Base-by-base conservation (phyloP, 1,284 basidiomycete species). In the Cutaneotrichosporon dermatis region DNA sequence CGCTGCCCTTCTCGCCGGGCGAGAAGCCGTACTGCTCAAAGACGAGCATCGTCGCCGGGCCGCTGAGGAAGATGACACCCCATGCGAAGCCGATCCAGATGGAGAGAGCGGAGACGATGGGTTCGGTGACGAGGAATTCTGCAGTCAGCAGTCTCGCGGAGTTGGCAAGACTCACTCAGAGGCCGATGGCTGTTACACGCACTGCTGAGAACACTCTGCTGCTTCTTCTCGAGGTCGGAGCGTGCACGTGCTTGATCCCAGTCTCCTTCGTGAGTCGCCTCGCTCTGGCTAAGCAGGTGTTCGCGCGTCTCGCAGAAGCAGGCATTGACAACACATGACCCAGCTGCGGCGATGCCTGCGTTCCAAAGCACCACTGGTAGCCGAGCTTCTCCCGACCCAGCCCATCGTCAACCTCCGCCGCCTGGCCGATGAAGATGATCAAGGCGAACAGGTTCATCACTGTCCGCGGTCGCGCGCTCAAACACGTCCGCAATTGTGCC, bases 241-340 rank as follows among this genome's bases (percentile, higher is more conserved):
- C 64, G 66, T 39, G 68, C 39, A 76, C 64, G 63, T 81, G 78
- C 25, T 70, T 59, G 6, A 55, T 63, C 0, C 79, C 79, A 0
- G 78, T 80, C 50, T 76, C 67, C 59, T 76, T 71, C 0, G 77
- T 77, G 10, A 82, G 59, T 25, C 58, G 55, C 15, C 63, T 64
- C 3, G 79, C 79, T 4, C 79, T 70, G 65, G 0, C 71, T 68
- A n/a, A 81, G 78, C 34, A 82, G 67, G 80, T 79, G 43, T 81
- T 77, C 76, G 16, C 78, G 67, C n/a, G 77, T 76, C 51, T 79
- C 77, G 9, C 10, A 81, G 70, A 44, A 80, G 61, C n/a, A 77
- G 51, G 72, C 72, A 3, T 69, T 70, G 11, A 70, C 15, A 10
- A 55, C 69, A 6, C 68, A 65, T 1, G 71, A 70, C 9, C 68